Evolutionary conservation across 495 filamentous ascomycete genomes (phyloP), one percentile per base, ranked within the genome.

Genomic region (Achaetomiella virescens): DNA sequence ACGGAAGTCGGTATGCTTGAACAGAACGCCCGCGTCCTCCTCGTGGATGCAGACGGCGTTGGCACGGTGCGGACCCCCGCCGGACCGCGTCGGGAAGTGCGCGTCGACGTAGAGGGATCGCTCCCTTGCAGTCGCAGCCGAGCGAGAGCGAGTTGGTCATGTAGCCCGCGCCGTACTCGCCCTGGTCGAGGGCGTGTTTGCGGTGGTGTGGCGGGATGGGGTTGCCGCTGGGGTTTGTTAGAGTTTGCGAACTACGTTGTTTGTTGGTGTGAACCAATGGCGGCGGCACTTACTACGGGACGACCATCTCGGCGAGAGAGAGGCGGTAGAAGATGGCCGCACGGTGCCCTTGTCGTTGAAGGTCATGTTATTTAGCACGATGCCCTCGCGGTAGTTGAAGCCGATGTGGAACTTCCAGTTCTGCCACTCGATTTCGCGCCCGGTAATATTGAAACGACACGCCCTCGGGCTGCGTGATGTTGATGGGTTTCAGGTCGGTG

Each of bases 31-130:
- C 4, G 82, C 80, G 63, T 97, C 92, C 73, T 97, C 91, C 71
- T 97, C 92, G 75, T 97, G 92, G 57, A 96, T 91, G 69, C 92
- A 97, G 66, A 97, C 91, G 41, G 91, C 92, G 63, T 97, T 96
- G 74, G 93, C 91, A 97, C 90, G 31, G 85, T 88, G 29, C 82
- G 83, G 31, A 84, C 74, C 6, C n/a, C 80, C 82, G 31, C 92
- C 92, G 10, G 87, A 81, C n/a, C 81, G 75, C 59, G 91, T 96
- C 53, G 90, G 84, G 65, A 95, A 95, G 22, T 84, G 79, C 1
- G 89, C 91, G 64, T 79, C 77, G 64, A 96, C 81, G 62, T 90
- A 92, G 68, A 90, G n/a, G 81, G 55, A 91, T 91, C 0, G 78
- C 76, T 1, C 88, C 88, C 12, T 90, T 74, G 69, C 85, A 88